Evolutionary conservation across 805 yeast genomes (phyloP).

Genomic region (Pichia exigua): DNA sequence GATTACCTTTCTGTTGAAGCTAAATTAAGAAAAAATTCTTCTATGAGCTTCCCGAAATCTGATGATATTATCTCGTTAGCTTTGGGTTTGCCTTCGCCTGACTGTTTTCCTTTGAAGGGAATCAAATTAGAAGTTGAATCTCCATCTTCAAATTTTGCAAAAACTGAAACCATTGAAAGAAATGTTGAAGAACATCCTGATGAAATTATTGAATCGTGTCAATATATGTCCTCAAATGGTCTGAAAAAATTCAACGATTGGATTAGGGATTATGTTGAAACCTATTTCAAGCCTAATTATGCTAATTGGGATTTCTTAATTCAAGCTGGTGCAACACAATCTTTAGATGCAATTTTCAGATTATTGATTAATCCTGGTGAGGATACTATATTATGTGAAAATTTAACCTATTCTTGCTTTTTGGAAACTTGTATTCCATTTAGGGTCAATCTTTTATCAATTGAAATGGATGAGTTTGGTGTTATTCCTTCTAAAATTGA

Average conservation of each 20-base stretch:
- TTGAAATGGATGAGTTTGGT: conserved; percentile 73
- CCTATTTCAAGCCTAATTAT: conserved; percentile 39
- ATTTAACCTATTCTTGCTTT: conserved; percentile 76
- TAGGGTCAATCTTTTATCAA: conserved; percentile 62
- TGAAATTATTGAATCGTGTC: conserved; percentile 39
- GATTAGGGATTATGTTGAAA: conserved; percentile 34
- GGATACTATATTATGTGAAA: conserved; percentile 79
- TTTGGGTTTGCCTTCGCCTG: conserved; percentile 50
- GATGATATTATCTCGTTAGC: conserved; percentile 40
- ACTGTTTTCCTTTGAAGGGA: conserved; percentile 40
- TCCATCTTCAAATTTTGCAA: conserved; percentile 36
- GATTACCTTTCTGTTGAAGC: conserved; percentile 16
- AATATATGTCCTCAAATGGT: conserved; percentile 45
- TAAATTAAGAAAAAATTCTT: conserved; percentile 21
- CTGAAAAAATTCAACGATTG: conserved; percentile 35
- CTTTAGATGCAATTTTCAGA: conserved; percentile 78
- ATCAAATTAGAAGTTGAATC: conserved; percentile 25
- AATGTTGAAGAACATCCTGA: conserved; percentile 14
- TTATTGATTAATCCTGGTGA: conserved; percentile 63
- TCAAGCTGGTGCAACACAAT: conserved; percentile 83
- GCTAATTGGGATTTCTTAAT: conserved; percentile 62
- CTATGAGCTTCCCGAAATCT: conserved; percentile 20
- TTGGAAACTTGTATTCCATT: conserved; percentile 72
- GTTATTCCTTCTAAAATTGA: conserved; percentile 66
- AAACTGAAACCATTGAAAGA: conserved; percentile 32